Evolutionary conservation across 495 filamentous ascomycete genomes (phyloP), one percentile per base, ranked within the genome.

Genomic region (Amphirosellinia nigrospora): DNA sequence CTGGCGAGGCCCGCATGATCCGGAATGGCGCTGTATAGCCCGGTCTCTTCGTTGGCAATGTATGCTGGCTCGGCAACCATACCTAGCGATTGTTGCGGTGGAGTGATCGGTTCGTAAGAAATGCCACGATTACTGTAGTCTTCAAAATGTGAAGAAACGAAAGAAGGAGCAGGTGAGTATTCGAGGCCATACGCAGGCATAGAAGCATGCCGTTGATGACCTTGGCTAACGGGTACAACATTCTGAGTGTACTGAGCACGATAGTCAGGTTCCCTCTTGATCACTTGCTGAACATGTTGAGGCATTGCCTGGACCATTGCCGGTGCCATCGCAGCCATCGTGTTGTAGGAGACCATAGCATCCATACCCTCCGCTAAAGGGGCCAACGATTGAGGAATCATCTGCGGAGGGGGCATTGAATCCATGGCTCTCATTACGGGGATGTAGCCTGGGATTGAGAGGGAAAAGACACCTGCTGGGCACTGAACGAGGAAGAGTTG

Each of bases 91-190:
- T 97, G 93, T 72, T 98, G 96, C 38, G 96, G 96, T 59, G 96
- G 96, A 8, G 96, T 99, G 69, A 98, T 86, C 23, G 96, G 96
- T 84, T 99, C 96, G 79, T 92, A 99, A 5, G 96, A 98, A 70
- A 98, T 88, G 34, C 94, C 96, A 43, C 96, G 92, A 76, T 94
- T 94, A 88, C 94, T 97, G 85, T 98, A 99, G 74, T 98, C 94
- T 77, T 98, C 95, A 72, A 92, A 96, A 73, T 96, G 93, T 6
- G 96, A 98, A 6, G 96, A 98, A 30, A 97, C 94, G 75, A 98
- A 98, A 2, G 96, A 98, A 3, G 96, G 96, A 1, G 96, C 96
- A 39, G 96, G 96, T 15, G 96, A 99, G 84, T 97, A 99, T 80
- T 99, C 96, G 82, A 98, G 89, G 46, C 79, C 85, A 74, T 95